phyloP scores from a whole-genome alignment of 2,329 filamentous ascomycete genomes.

The Ophiocordyceps sinensis region DNA sequence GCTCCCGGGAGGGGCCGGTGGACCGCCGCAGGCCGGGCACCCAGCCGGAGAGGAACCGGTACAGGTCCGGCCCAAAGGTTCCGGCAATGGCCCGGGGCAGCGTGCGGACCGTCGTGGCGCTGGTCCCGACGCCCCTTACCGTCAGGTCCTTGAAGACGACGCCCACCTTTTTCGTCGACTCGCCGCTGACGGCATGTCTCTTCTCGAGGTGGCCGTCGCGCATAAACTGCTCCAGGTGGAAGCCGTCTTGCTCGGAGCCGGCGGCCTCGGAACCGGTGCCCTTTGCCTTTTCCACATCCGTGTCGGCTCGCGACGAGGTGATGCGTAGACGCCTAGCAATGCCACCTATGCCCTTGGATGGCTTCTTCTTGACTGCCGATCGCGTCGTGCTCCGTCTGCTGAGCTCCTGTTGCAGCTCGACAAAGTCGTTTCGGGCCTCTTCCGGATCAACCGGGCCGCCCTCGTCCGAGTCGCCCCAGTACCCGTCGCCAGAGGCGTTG shows the following conservation, averaged over 20 bases:
- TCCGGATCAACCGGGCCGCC: conserved; percentile 7
- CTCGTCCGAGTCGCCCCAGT: conserved; percentile 11
- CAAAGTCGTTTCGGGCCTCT: conserved; percentile 7
- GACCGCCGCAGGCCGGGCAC: conserved; percentile 24
- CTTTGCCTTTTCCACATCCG: not conserved
- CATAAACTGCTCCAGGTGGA: conserved; percentile 57
- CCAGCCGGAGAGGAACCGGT: not conserved
- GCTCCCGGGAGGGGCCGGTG: conserved; percentile 46
- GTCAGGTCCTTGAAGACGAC: conserved; percentile 57
- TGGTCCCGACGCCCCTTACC: conserved; percentile 48
- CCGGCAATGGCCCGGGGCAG: conserved; percentile 39
- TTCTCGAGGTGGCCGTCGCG: conserved; percentile 64
- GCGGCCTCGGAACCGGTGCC: not conserved
- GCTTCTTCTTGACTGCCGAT: conserved; percentile 1
- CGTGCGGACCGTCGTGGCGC: conserved; percentile 35
- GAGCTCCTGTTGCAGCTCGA: conserved; percentile 10
- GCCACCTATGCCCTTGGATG: not conserved
- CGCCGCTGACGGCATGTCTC: conserved; percentile 35
- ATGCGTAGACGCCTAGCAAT: not conserved
- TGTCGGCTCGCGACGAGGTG: not conserved
- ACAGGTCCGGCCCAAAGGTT: conserved; percentile 32
- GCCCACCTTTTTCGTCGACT: conserved; percentile 47
- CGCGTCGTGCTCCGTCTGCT: conserved; percentile 6
- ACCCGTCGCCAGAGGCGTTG: conserved; percentile 6
- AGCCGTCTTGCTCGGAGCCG: conserved; percentile 26